Conservation (phyloP, 306 rosid genomes). For the Betula pendula region DNA sequence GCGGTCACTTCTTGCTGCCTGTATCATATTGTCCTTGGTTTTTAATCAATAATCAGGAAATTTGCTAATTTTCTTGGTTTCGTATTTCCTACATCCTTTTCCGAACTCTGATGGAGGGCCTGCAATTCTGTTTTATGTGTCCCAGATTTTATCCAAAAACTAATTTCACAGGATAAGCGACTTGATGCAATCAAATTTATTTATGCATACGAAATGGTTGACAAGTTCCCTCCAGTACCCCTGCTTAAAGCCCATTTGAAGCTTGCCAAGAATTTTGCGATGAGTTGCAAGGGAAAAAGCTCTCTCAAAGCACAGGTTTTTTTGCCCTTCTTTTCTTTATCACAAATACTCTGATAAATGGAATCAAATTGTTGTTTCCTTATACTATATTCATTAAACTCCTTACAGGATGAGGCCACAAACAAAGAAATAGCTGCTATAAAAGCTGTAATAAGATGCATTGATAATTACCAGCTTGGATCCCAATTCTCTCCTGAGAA, state of each 20-base stretch:
- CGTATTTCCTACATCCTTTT: neutral
- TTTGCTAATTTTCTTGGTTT: neutral
- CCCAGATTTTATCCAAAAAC: conserved; percentile 35
- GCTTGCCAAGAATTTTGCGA: conserved; percentile 15
- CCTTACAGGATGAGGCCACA: conserved; percentile 35
- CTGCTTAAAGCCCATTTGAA: conserved; percentile 33
- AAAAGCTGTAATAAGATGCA: conserved; percentile 31
- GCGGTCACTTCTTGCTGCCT: neutral
- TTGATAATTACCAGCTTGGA: conserved; percentile 35
- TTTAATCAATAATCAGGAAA: neutral
- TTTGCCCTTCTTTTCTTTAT: conserved; percentile 1
- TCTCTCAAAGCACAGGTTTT: conserved; percentile 32
- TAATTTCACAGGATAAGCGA: conserved; percentile 34
- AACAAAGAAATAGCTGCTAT: conserved; percentile 37
- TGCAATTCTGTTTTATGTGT: neutral
- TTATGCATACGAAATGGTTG: conserved; percentile 26
- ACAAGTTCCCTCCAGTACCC: conserved; percentile 42
- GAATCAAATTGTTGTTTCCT: neutral
- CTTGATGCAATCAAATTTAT: conserved; percentile 40
- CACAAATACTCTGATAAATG: neutral
- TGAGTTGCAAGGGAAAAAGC: conserved; percentile 10
- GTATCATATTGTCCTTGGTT: neutral
- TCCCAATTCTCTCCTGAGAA: conserved; percentile 29
- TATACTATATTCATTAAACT: neutral
- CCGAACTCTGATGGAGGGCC: neutral